A percentile compares a stretch with the other conserved stretches of the same genome.
These are phyloP conservation scores for Isabelozyma rhagii DNA, from an alignment of 805 yeast species.

Conservation along the genomic window DNA sequence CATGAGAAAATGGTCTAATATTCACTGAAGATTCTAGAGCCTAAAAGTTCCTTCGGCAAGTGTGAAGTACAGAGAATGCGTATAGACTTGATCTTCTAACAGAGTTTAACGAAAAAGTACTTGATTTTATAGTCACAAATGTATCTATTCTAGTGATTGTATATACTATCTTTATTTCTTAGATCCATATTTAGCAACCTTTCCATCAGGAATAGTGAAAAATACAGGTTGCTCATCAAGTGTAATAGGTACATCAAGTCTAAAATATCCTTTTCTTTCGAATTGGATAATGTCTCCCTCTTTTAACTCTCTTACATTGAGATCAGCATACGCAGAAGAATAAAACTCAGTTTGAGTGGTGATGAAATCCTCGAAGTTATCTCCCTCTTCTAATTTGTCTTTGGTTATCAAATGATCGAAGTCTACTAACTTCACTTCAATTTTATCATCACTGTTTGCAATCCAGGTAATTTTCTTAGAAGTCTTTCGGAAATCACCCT, in stretches of 20 bases:
- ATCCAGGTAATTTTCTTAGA: constrained; percentile 94
- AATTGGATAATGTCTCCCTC: constrained; percentile 89
- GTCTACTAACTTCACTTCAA: constrained; percentile 76
- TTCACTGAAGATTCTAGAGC: too few species aligned
- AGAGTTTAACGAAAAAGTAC: too few species aligned
- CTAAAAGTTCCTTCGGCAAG: too few species aligned
- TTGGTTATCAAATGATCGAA: constrained; percentile 94
- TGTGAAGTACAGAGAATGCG: too few species aligned
- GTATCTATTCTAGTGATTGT: too few species aligned
- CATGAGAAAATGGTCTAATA: too few species aligned
- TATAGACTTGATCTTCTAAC: too few species aligned
- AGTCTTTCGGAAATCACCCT: constrained; percentile 96
- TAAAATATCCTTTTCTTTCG: constrained; percentile 95
- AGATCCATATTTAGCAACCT: constrained; percentile 39
- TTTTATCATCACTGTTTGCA: constrained; percentile 72
- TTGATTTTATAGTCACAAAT: too few species aligned
- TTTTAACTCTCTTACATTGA: constrained; percentile 71
- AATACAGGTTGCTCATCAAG: constrained; percentile 68
- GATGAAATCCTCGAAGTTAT: constrained; percentile 86
- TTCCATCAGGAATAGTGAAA: constrained; percentile 96
- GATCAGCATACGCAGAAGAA: constrained; percentile 73
- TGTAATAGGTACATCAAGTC: constrained; percentile 61
- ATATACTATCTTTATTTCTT: constrained; percentile 22
- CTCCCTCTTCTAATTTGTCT: constrained; percentile 93
- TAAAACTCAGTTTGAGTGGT: constrained; percentile 87